phyloP scores from a whole-genome alignment of 2,329 filamentous ascomycete genomes.

The Cordyceps sp. region DNA sequence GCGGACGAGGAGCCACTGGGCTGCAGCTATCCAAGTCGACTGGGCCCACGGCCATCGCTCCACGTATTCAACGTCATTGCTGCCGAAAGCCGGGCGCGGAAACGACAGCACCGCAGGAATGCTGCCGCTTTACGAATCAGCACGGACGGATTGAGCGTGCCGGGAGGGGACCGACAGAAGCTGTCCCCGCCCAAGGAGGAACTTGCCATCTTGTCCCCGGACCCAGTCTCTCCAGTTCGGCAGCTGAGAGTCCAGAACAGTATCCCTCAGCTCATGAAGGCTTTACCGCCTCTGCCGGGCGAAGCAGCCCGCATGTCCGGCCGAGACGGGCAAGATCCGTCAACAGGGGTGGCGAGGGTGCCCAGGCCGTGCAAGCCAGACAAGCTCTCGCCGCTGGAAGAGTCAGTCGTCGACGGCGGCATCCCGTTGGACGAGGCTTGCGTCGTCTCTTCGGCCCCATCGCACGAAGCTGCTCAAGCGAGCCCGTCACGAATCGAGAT shows the following conservation, averaged over 20 bases:
- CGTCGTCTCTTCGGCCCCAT: background rate
- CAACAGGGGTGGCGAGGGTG: too few relatives aligned
- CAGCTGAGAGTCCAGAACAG: slow-evolving; percentile 29
- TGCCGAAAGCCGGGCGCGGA: slow-evolving; percentile 1
- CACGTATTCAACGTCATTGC: slow-evolving; percentile 1
- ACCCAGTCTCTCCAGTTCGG: slow-evolving; percentile 28
- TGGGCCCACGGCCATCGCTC: slow-evolving; percentile 1
- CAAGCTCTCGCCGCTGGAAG: background rate
- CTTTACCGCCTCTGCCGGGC: slow-evolving; percentile 27
- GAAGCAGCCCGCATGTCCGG: slow-evolving; percentile 5
- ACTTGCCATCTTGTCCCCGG: slow-evolving; percentile 24
- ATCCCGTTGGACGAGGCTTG: background rate
- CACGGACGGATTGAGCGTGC: slow-evolving; percentile 3
- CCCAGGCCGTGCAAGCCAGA: background rate
- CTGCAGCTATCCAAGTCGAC: background rate
- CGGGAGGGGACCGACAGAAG: slow-evolving; percentile 1
- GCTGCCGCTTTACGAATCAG: slow-evolving; percentile 9
- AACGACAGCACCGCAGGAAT: slow-evolving; percentile 10
- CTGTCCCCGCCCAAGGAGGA: slow-evolving; percentile 3
- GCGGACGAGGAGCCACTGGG: background rate
- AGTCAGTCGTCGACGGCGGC: background rate
- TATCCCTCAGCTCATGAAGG: slow-evolving; percentile 35
- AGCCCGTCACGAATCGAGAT: slow-evolving; percentile 13
- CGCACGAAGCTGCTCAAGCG: background rate
- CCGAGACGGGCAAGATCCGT: background rate